phyloP scores from a whole-genome alignment of 352 stramenopile genomes.

The Phytophthora multivora region DNA sequence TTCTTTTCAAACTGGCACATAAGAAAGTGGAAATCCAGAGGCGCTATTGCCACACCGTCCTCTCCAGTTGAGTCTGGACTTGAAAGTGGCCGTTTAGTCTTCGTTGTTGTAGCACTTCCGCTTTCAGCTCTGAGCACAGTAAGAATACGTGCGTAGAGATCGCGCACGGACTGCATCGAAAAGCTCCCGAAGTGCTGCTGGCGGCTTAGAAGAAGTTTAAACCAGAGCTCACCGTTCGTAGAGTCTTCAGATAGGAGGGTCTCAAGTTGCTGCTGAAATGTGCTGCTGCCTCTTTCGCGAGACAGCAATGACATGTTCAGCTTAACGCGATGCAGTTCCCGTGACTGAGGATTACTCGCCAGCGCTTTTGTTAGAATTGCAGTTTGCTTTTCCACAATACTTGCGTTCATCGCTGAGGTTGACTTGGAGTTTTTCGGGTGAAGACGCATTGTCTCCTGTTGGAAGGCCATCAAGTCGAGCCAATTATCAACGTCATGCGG shows the following conservation, averaged over 20 bases:
- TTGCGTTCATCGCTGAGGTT: constrained; percentile 25
- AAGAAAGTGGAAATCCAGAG: constrained; percentile 56
- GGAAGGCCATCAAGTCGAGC: constrained; percentile 79
- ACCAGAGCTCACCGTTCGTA: constrained; percentile 60
- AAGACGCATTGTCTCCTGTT: constrained; percentile 62
- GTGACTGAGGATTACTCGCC: constrained; percentile 47
- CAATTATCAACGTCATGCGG: constrained; percentile 53
- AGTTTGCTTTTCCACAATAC: constrained; percentile 66
- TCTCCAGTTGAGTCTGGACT: neutral
- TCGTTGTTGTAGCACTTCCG: neutral
- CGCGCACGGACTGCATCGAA: constrained; percentile 64
- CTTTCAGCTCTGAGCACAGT: constrained; percentile 49
- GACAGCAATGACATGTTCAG: constrained; percentile 54
- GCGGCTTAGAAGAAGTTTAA: constrained; percentile 47
- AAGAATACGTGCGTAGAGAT: constrained; percentile 73
- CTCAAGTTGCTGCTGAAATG: constrained; percentile 49
- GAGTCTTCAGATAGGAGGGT: constrained; percentile 51
- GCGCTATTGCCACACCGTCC: constrained; percentile 18
- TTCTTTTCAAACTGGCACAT: constrained; percentile 63
- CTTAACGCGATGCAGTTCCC: constrained; percentile 48
- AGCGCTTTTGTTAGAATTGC: constrained; percentile 66
- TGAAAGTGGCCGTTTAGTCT: neutral
- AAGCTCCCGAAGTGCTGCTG: constrained; percentile 79
- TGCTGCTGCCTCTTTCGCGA: constrained; percentile 5
- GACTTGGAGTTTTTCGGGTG: constrained; percentile 31